These are phyloP conservation scores for Botrytis fragariae DNA, from an alignment of 2,329 filamentous ascomycete genomes.

Conservation along the genomic window DNA sequence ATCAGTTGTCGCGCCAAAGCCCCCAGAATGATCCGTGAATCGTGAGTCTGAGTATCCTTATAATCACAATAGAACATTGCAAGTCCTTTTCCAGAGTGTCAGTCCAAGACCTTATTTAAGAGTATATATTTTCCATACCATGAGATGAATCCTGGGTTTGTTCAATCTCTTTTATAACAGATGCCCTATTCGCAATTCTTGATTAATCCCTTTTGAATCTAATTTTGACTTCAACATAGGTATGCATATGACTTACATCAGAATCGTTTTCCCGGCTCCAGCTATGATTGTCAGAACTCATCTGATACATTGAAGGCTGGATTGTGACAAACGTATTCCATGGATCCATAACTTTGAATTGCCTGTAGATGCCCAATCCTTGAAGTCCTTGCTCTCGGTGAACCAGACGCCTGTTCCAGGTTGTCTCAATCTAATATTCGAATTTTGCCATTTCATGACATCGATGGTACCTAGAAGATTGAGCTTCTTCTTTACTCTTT, in stretches of 20 bases:
- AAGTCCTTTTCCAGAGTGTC: slow-evolving; percentile 17
- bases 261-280: slow-evolving; percentile 28
- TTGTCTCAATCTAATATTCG: slow-evolving; percentile 23
- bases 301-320: not conserved
- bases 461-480: slow-evolving; percentile 19
- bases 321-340: slow-evolving; percentile 25
- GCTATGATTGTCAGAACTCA: slow-evolving; percentile 6
- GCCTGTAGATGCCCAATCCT: slow-evolving; percentile 17
- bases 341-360: slow-evolving; percentile 27
- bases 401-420: slow-evolving; percentile 29
- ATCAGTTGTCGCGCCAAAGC: slow-evolving; percentile 34
- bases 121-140: slow-evolving; percentile 20
- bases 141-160: not conserved
- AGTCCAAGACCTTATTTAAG: not conserved
- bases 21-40: slow-evolving; percentile 24
- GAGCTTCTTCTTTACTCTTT: slow-evolving; percentile 15
- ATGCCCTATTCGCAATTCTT: slow-evolving; percentile 3
- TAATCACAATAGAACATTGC: slow-evolving; percentile 19
- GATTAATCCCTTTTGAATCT: not conserved
- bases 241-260: slow-evolving; percentile 17
- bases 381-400: slow-evolving; percentile 25
- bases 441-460: slow-evolving; percentile 20
- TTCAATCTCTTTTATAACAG: slow-evolving; percentile 19
- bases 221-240: not conserved
- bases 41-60: slow-evolving; percentile 12